A percentile compares a stretch with the other conserved stretches of the same genome.
Evolutionary conservation across 1,139 yeast species (phyloP).

Genomic region (Taphrina populina): DNA sequence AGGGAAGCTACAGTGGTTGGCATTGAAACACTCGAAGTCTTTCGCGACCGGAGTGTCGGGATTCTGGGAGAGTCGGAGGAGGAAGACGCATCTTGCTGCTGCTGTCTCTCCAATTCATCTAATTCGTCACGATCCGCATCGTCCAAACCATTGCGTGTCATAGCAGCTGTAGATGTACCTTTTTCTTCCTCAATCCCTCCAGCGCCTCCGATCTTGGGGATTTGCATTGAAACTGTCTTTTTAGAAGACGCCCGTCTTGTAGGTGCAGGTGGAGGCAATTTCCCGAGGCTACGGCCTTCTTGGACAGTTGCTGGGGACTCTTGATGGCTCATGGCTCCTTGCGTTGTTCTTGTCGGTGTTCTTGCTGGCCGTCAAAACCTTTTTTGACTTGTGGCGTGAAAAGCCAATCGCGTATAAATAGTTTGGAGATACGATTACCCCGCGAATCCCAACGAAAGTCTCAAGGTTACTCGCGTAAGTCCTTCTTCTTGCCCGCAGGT

Average conservation of each 20-base stretch:
- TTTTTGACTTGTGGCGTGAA: no score
- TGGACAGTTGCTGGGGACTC: no score
- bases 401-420: no score
- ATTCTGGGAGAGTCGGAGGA: slow-evolving; percentile 9
- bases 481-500: no score
- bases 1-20: background rate
- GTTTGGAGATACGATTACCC: no score
- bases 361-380: no score
- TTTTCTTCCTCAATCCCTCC: slow-evolving; percentile 4
- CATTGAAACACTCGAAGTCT: background rate
- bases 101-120: slow-evolving; percentile 11
- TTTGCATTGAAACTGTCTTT: background rate
- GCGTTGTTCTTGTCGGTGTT: no score
- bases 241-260: slow-evolving; percentile 6
- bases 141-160: slow-evolving; percentile 1
- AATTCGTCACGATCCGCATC: slow-evolving; percentile 18
- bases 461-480: no score
- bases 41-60: slow-evolving; percentile 1
- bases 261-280: slow-evolving; percentile 15
- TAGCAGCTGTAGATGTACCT: background rate
- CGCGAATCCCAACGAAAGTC: no score
- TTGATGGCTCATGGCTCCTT: no score
- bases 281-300: no score
- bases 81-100: background rate
- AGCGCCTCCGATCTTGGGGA: background rate